phyloP scores from a whole-genome alignment of 805 yeast species.

The Ogataea sp. region DNA sequence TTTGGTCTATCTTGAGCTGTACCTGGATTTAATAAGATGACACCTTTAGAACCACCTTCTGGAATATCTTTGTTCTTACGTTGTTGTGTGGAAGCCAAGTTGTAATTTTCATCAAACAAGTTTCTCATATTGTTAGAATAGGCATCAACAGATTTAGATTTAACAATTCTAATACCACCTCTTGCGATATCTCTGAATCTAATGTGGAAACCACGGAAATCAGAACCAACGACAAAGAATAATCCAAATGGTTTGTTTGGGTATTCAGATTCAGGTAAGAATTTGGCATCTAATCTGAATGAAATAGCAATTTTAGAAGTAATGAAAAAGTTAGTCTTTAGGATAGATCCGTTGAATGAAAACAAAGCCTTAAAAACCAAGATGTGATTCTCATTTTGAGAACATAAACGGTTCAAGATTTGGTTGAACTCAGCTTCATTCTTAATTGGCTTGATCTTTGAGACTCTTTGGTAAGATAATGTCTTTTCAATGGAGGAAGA shows the following conservation, averaged over 20 bases:
- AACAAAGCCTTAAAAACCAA: conserved; percentile 76
- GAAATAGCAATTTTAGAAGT: conserved; percentile 94
- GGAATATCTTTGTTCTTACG: conserved; percentile 97
- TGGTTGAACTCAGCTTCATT: conserved; percentile 68
- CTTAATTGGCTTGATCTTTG: conserved; percentile 68
- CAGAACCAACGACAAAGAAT: conserved; percentile 93
- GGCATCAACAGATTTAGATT: conserved; percentile 77
- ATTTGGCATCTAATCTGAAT: conserved; percentile 80
- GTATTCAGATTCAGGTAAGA: conserved; percentile 79
- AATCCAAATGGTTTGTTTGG: conserved; percentile 92
- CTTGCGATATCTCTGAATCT: conserved; percentile 96
- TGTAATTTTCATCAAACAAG: conserved; percentile 93
- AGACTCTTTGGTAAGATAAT: conserved; percentile 76
- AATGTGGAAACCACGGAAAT: conserved; percentile 95
- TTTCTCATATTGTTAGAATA: conserved; percentile 79
- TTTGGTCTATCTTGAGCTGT: conserved; percentile 71
- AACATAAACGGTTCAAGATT: conserved; percentile 57
- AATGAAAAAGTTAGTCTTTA: conserved; percentile 90
- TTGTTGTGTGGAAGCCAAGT: conserved; percentile 93
- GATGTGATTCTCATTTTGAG: conserved; percentile 74
- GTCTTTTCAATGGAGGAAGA: conserved; percentile 67
- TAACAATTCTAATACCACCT: conserved; percentile 96
- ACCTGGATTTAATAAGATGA: conserved; percentile 69
- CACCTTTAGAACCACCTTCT: conserved; percentile 99
- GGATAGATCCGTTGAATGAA: conserved; percentile 75